A percentile compares a stretch with the other conserved stretches of the same genome.
These are phyloP conservation scores for Geranium rotundifolium DNA, from an alignment of 345 rosid species.

Conservation along the genomic window DNA sequence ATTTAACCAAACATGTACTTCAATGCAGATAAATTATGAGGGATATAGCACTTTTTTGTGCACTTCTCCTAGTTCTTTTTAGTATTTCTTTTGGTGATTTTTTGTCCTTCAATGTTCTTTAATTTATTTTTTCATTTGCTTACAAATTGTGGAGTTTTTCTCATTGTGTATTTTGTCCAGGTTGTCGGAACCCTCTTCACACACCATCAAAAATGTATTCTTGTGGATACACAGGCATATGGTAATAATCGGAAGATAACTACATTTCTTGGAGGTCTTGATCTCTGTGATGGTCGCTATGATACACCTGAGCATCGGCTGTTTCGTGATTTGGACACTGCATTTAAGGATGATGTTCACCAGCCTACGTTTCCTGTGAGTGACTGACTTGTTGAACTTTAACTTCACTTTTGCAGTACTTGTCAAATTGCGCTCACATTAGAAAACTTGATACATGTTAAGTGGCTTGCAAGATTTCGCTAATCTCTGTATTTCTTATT, in stretches of 20 bases:
- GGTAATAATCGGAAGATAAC: constrained; percentile 55
- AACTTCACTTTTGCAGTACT: background rate
- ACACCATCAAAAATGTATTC: constrained; percentile 84
- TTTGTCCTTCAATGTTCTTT: too few relatives aligned
- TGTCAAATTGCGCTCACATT: too few relatives aligned
- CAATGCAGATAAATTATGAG: too few relatives aligned
- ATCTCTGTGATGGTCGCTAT: constrained; percentile 87
- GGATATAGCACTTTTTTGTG: too few relatives aligned
- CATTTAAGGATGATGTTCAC: constrained; percentile 80
- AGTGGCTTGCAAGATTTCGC: too few relatives aligned
- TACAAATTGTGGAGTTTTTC: too few relatives aligned
- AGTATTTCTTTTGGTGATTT: too few relatives aligned
- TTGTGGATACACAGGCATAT: constrained; percentile 89
- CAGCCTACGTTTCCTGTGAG: constrained; percentile 79
- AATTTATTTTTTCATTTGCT: too few relatives aligned
- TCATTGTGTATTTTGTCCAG: constrained; percentile 26
- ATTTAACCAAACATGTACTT: too few relatives aligned
- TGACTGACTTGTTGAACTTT: constrained; percentile 3
- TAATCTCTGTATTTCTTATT: too few relatives aligned
- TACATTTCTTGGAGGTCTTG: constrained; percentile 94
- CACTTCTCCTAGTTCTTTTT: too few relatives aligned
- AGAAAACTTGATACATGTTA: too few relatives aligned
- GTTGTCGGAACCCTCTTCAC: constrained; percentile 85
- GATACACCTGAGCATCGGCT: constrained; percentile 79
- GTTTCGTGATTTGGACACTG: constrained; percentile 55